A percentile compares a stretch with the other conserved stretches of the same genome.
Conservation (phyloP, 352 stramenopile species). For the Ochromonadaceae sp. region DNA sequence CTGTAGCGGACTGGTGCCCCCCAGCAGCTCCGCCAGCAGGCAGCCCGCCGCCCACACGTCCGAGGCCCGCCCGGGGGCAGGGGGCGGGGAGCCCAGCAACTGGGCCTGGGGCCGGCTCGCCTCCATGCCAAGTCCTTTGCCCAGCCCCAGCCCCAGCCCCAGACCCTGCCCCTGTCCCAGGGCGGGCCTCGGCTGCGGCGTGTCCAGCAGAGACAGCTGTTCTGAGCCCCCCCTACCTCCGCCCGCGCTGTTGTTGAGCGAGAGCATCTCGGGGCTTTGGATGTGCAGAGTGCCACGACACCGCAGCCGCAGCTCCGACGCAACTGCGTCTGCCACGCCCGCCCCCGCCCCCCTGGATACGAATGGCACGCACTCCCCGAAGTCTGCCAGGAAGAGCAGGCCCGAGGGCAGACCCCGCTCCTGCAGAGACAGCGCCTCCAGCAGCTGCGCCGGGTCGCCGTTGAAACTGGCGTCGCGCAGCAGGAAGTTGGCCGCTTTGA, state of each 20-base stretch:
- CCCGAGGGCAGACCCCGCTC: neutral
- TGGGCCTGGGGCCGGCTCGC: too few species aligned
- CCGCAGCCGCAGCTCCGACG: neutral
- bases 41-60: constrained; percentile 13
- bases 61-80: neutral
- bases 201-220: too few species aligned
- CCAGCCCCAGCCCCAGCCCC: too few species aligned
- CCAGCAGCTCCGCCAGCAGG: neutral
- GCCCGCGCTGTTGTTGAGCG: neutral
- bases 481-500: constrained; percentile 10
- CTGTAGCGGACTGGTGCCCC: neutral
- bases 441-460: neutral
- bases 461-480: too few species aligned
- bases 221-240: too few species aligned
- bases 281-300: neutral
- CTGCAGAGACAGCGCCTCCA: neutral
- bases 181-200: too few species aligned
- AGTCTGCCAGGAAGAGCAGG: neutral
- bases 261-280: constrained; percentile 15
- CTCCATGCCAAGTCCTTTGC: too few species aligned
- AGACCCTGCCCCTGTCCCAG: too few species aligned
- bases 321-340: too few species aligned
- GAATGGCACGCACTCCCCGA: constrained; percentile 9
- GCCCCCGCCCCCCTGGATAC: neutral
- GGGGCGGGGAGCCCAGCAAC: too few species aligned